Evolutionary conservation across 176 grass and related monocot species (phyloP), one percentile per base, ranked within the genome.

Genomic region (Bromus sterilis): DNA sequence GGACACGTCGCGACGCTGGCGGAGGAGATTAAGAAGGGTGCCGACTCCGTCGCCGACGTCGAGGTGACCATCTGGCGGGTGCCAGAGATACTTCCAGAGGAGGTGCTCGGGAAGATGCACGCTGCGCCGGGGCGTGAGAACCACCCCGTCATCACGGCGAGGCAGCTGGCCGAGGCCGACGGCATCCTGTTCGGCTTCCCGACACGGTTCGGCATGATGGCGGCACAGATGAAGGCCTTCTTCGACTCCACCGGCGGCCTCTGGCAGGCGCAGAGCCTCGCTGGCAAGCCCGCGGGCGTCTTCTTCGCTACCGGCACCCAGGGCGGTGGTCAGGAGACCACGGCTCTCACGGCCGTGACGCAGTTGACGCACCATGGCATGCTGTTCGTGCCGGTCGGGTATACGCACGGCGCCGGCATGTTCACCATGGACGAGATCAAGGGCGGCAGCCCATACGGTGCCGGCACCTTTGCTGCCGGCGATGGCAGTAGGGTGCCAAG

Each of bases 321-420:
- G 83, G 93, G 93, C 25, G 93, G 93, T 12, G 93, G 90, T 18
- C 93, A 95, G 81, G 93, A 95, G 83, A 92, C 93, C 46, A 95
- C 93, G 26, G 69, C 69, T 0, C 69, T 73, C 26, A 73, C 69
- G 9, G 69, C 69, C 42, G 69, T 73, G 4, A 73, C 69, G 42
- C 69, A 73, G 42, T 42, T 73, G 26, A 73, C 69, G 69, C 69
- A 73, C 42, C 69, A 73, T 15, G 69, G 69, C 69, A 73, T 73
- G 69, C 41, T 73, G 7, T 73, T 73, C 69, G 69, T 73, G 69
- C 69, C 69, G 69, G 69, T 73, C 15, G 69, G 69, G 26, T 73
- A 49, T 42, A 73, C 69, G 26, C 42, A 73, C 15, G 69, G 69
- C 69, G 42, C 42, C 42, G 69, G 69, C 25, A 73, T 73, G 41